Evolutionary conservation across 441 rosid genomes (phyloP), one percentile per base, ranked within the genome.

Genomic region (Lagerstroemia fauriei): DNA sequence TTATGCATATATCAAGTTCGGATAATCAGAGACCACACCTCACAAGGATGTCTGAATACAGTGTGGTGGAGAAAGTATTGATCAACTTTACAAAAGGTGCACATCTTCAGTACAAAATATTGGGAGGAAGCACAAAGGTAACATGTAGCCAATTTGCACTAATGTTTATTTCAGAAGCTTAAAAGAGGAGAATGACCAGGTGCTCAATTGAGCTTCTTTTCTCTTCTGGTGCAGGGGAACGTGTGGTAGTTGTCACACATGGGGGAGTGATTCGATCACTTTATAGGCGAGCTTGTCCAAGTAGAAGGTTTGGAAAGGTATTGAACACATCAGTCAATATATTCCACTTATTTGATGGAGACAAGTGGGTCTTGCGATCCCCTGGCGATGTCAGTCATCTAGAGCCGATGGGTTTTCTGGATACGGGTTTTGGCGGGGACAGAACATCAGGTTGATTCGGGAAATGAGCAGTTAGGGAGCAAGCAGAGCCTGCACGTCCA

Each of bases 21-120:
- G 57, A 38, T 78, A 46, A 51, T 78, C 16, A 44, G 7, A 47
- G 6, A 29, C 31, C 9, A 78, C 7, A 44, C 56, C 46, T 41
- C 48, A 56, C 29, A 48, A 27, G 38, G 29, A 63, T 72, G 27
- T 46, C n/a, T 66, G 32, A 51, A 34, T n/a, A 27, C 78, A 59
- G 74, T 80, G 50, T 61, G 92, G 91, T 83, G 98, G 98, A 86
- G 99, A 95, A 90, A 94, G 97, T 86, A 88, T 90, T 25, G 96
- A 94, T 81, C 90, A 88, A 73, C 94, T 95, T 73, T 91, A 87
- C 81, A 82, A 86, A 27, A 91, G 97, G 78, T 90, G 95, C 85
- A 90, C 95, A 29, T 86, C 93, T 46, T 88, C 91, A 50, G 81
- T 94, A 83, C 91, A 88, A 84, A 92, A 86, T 87, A 94, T 95